Percentiles rank a stretch among this genome's conserved stretches.
Conservation (phyloP, 441 rosid species). For the Erysimum pusillum region DNA sequence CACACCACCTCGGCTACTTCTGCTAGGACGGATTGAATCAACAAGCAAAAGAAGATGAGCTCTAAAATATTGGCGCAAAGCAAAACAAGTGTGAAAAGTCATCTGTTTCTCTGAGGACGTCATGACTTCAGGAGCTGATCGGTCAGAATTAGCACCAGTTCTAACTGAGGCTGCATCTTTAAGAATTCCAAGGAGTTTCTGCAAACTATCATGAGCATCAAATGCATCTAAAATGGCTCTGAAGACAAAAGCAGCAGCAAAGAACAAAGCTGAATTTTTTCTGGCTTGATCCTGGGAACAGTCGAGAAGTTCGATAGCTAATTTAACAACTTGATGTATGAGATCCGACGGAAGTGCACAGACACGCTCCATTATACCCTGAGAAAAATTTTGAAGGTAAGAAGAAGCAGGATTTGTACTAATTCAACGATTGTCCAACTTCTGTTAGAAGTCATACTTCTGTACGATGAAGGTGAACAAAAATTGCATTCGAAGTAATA, state of each 20-base stretch:
- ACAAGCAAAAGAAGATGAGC: constrained; percentile 94
- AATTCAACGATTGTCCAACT: neutral
- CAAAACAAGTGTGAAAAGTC: constrained; percentile 93
- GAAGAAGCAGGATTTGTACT: constrained; percentile 9
- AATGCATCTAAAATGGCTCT: constrained; percentile 98
- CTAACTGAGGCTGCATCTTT: constrained; percentile 93
- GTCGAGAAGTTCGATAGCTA: constrained; percentile 90
- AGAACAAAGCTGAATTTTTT: constrained; percentile 93
- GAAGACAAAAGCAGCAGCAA: constrained; percentile 94
- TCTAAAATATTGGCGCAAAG: constrained; percentile 97
- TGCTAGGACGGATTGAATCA: constrained; percentile 91
- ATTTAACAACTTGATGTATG: constrained; percentile 84
- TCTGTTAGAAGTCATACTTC: neutral
- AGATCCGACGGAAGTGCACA: constrained; percentile 92
- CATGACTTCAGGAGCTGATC: constrained; percentile 84
- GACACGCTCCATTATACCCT: constrained; percentile 99
- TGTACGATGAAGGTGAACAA: constrained; percentile 23
- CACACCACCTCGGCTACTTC: constrained; percentile 76
- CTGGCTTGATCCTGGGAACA: constrained; percentile 89
- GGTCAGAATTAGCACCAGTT: constrained; percentile 90
- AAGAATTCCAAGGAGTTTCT: constrained; percentile 81
- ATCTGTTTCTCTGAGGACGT: constrained; percentile 96
- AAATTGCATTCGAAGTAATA: constrained; percentile 18
- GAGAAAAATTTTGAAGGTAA: constrained; percentile 38
- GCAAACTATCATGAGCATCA: constrained; percentile 90